These are phyloP conservation scores for Beauveria caledonica DNA, from an alignment of 2,329 filamentous ascomycete genomes.

Conservation along the genomic window DNA sequence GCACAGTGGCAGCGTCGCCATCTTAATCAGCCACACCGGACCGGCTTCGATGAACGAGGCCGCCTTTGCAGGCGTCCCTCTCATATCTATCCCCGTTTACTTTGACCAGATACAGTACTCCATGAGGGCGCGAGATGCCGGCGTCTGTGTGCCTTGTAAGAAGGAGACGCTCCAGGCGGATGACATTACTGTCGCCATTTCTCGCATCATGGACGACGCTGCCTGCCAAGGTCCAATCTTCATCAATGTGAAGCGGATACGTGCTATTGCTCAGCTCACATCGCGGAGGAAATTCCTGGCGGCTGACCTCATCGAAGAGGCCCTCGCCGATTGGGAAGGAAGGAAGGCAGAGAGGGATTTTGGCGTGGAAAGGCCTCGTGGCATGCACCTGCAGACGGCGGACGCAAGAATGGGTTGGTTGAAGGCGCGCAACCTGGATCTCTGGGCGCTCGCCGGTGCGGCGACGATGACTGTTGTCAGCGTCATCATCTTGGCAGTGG, in stretches of 20 bases:
- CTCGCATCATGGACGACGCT: background rate
- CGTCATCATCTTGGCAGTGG: too few species aligned
- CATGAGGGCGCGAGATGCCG: background rate
- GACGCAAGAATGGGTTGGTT: slow-evolving; percentile 26
- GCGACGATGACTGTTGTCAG: too few species aligned
- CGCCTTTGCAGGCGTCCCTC: background rate
- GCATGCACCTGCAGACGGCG: slow-evolving; percentile 30
- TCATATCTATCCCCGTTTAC: background rate
- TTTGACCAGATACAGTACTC: background rate
- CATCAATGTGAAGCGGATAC: background rate
- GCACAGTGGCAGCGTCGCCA: background rate
- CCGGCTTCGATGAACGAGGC: background rate
- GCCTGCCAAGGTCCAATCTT: background rate
- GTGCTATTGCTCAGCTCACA: background rate
- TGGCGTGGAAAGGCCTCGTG: slow-evolving; percentile 8
- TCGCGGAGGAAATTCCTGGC: background rate
- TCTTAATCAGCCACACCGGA: background rate
- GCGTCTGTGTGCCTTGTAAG: background rate
- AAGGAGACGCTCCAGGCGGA: background rate
- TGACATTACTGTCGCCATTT: background rate
- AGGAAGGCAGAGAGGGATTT: background rate
- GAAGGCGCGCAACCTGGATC: slow-evolving; percentile 25
- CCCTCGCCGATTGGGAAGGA: background rate
- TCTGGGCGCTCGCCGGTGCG: too few species aligned
- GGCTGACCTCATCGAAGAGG: background rate